phyloP scores from a whole-genome alignment of 108 stramenopile species.

The Fragilaria radians region DNA sequence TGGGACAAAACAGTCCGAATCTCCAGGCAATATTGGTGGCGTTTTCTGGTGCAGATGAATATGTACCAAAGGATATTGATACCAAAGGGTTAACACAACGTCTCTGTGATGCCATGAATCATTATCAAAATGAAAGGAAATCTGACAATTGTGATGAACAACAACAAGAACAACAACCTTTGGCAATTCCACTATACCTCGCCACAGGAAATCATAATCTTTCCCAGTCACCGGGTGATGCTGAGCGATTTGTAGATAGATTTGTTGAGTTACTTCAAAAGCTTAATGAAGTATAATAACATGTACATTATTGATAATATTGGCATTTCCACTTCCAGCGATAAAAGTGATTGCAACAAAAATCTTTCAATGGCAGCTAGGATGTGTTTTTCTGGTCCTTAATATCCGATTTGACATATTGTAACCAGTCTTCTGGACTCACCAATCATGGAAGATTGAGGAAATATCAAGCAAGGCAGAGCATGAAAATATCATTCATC shows the following conservation, averaged over 20 bases:
- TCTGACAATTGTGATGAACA: too few species aligned
- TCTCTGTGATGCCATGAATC: slow-evolving; percentile 74
- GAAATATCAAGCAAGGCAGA: too few species aligned
- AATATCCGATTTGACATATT: too few species aligned
- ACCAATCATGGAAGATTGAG: too few species aligned
- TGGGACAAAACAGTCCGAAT: slow-evolving; percentile 17
- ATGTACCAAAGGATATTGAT: slow-evolving; percentile 55
- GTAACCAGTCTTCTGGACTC: too few species aligned
- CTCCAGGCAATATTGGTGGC: slow-evolving; percentile 47
- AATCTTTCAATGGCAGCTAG: too few species aligned
- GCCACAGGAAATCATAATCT: slow-evolving; percentile 71
- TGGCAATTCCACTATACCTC: slow-evolving; percentile 47
- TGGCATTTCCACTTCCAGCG: too few species aligned
- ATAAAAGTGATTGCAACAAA: too few species aligned
- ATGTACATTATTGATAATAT: too few species aligned
- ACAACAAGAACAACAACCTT: neutral
- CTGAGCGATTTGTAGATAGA: slow-evolving; percentile 44
- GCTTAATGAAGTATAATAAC: neutral
- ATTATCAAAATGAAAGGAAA: slow-evolving; percentile 4
- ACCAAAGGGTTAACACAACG: slow-evolving; percentile 45
- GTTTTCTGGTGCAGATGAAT: slow-evolving; percentile 84
- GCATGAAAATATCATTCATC: too few species aligned
- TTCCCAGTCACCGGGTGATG: slow-evolving; percentile 45
- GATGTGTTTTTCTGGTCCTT: too few species aligned
- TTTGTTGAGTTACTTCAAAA: slow-evolving; percentile 31